These are phyloP conservation scores for Anthracocystis panici-leucophaei DNA, from an alignment of 1,284 basidiomycete genomes.

Conservation along the genomic window DNA sequence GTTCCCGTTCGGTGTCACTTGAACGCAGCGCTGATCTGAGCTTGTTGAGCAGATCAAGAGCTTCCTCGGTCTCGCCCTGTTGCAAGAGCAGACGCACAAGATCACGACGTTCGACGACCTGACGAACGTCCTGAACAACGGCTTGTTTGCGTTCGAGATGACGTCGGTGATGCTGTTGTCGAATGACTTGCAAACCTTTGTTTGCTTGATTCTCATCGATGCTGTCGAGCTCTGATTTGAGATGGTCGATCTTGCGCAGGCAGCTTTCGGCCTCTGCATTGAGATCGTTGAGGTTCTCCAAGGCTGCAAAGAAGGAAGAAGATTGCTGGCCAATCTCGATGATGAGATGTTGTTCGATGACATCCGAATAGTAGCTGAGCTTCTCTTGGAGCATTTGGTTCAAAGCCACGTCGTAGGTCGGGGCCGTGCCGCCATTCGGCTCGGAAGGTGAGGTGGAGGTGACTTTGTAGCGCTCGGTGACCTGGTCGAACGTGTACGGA, in stretches of 20 bases:
- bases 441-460: slow-evolving; percentile 22
- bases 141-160: slow-evolving; percentile 46
- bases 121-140: slow-evolving; percentile 44
- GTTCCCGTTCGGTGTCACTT: neutral
- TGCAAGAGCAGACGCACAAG: slow-evolving; percentile 56
- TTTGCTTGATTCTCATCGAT: slow-evolving; percentile 79
- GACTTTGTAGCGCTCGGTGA: slow-evolving; percentile 76
- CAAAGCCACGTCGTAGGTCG: slow-evolving; percentile 62
- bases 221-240: slow-evolving; percentile 79
- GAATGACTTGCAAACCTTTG: slow-evolving; percentile 49
- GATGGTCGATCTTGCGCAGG: slow-evolving; percentile 79
- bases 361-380: slow-evolving; percentile 91
- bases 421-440: slow-evolving; percentile 13
- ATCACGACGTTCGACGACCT: slow-evolving; percentile 57
- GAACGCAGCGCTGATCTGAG: slow-evolving; percentile 24
- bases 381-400: slow-evolving; percentile 83
- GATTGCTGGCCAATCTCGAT: slow-evolving; percentile 91
- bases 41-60: slow-evolving; percentile 57
- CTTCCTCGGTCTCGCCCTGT: slow-evolving; percentile 66
- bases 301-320: slow-evolving; percentile 93
- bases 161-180: slow-evolving; percentile 52
- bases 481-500: slow-evolving; percentile 82
- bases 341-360: slow-evolving; percentile 92
- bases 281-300: slow-evolving; percentile 91
- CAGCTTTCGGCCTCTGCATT: slow-evolving; percentile 88